Evolutionary conservation across 768 basidiomycete genomes (phyloP).

Genomic region (Pleurotus pulmonarius): DNA sequence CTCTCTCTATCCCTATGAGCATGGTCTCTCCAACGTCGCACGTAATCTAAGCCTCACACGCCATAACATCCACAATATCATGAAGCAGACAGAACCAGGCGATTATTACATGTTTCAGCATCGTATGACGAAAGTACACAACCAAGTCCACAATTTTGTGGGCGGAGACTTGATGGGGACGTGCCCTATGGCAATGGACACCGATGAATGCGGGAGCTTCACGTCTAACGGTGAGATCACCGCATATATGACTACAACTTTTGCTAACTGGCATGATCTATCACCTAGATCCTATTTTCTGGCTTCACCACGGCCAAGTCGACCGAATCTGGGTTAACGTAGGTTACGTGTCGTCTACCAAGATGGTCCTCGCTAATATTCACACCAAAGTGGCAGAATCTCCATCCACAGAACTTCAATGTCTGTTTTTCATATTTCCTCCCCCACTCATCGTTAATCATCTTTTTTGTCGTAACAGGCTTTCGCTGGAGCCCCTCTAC

Average conservation of each 20-base stretch:
- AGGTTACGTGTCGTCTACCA: not conserved
- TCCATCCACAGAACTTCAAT: conserved; percentile 11
- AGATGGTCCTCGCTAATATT: not conserved
- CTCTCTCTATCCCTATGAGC: conserved; percentile 6
- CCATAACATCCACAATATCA: not conserved
- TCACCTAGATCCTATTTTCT: conserved; percentile 12
- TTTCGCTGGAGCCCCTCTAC: conserved; percentile 8
- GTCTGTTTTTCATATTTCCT: not conserved
- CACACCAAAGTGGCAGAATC: conserved; percentile 13
- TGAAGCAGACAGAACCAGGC: conserved; percentile 4
- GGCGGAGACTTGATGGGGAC: conserved; percentile 13
- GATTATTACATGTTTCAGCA: conserved; percentile 12
- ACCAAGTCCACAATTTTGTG: conserved; percentile 13
- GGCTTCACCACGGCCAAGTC: conserved; percentile 11
- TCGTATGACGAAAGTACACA: conserved; percentile 10
- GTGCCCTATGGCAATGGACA: conserved; percentile 7
- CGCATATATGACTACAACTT: not conserved
- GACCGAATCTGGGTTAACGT: conserved; percentile 11
- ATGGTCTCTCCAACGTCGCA: not conserved
- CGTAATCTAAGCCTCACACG: conserved; percentile 7
- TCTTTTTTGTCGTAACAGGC: not conserved
- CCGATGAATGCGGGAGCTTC: conserved; percentile 3
- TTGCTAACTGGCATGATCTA: not conserved
- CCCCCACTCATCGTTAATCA: not conserved
- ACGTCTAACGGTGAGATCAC: conserved; percentile 9